A percentile compares a stretch with the other conserved stretches of the same genome.
Conservation (phyloP, 2,329 filamentous ascomycete species). For the Neonectria faginata region DNA sequence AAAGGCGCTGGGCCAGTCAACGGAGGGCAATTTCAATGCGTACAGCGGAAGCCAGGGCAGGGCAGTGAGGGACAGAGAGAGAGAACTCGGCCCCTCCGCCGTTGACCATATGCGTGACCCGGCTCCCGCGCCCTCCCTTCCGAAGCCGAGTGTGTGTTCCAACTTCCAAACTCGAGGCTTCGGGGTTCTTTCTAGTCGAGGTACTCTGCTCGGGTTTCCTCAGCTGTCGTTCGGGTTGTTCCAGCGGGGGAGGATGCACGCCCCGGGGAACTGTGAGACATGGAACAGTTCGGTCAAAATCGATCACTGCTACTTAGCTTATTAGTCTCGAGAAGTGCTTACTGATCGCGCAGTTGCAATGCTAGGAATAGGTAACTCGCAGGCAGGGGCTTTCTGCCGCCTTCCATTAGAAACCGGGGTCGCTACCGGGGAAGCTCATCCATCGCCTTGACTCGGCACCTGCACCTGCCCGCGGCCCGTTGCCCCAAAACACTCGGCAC, state of each 20-base stretch:
- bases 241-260: neutral
- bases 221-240: too few relatives aligned
- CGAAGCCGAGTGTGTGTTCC: conserved; percentile 12
- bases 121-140: conserved; percentile 15
- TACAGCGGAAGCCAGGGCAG: neutral
- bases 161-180: neutral
- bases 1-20: conserved; percentile 35
- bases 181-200: neutral
- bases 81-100: conserved; percentile 13
- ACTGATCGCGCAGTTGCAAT: neutral
- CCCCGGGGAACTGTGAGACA: neutral
- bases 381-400: conserved; percentile 22
- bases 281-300: too few relatives aligned
- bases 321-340: conserved; percentile 6
- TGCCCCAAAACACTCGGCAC: conserved; percentile 32
- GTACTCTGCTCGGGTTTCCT: too few relatives aligned
- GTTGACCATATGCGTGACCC: conserved; percentile 8
- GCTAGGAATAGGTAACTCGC: too few relatives aligned
- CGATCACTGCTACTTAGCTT: too few relatives aligned
- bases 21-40: conserved; percentile 39
- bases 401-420: conserved; percentile 35
- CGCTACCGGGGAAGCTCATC: conserved; percentile 26
- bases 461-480: conserved; percentile 30
- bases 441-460: conserved; percentile 33
- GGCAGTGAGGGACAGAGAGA: neutral